Conservation (phyloP, 208 protist genomes). For the Histomonas meleagridis region DNA sequence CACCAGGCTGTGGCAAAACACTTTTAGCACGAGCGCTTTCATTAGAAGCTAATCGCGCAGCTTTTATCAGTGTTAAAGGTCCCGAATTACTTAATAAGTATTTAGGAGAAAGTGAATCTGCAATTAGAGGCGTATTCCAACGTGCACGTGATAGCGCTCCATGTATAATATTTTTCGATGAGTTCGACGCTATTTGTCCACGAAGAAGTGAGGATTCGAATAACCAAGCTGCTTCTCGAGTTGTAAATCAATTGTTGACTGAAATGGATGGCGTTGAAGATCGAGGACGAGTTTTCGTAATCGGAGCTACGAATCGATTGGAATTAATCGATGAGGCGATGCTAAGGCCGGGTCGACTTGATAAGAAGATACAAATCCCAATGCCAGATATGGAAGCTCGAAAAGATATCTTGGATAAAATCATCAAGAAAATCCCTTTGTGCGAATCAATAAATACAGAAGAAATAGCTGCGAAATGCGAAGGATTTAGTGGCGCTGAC, state of each 20-base stretch:
- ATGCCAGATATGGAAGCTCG: neutral
- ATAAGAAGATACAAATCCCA: slow-evolving; percentile 25
- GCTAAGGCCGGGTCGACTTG: slow-evolving; percentile 39
- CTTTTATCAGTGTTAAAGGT: slow-evolving; percentile 54
- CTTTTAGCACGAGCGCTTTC: slow-evolving; percentile 36
- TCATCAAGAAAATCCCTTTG: neutral
- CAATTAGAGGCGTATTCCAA: slow-evolving; percentile 41
- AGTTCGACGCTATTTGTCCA: slow-evolving; percentile 48
- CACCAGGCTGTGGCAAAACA: slow-evolving; percentile 44
- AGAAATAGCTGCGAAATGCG: neutral
- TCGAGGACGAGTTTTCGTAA: slow-evolving; percentile 70
- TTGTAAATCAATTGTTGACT: slow-evolving; percentile 97
- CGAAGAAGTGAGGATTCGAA: slow-evolving; percentile 25
- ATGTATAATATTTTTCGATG: slow-evolving; percentile 52
- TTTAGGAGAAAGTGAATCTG: slow-evolving; percentile 44
- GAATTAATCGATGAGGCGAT: slow-evolving; percentile 41
- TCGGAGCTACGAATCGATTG: slow-evolving; percentile 39
- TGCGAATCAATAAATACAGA: neutral
- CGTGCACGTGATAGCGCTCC: slow-evolving; percentile 41
- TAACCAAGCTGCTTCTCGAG: slow-evolving; percentile 64
- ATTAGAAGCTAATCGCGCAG: neutral
- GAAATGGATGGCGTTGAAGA: slow-evolving; percentile 85
- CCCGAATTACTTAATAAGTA: slow-evolving; percentile 71
- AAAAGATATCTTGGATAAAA: neutral
- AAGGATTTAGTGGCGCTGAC: slow-evolving; percentile 24